A percentile compares a stretch with the other conserved stretches of the same genome.
phyloP scores from a whole-genome alignment of 2,329 filamentous ascomycete species.

The Alternaria sp. region DNA sequence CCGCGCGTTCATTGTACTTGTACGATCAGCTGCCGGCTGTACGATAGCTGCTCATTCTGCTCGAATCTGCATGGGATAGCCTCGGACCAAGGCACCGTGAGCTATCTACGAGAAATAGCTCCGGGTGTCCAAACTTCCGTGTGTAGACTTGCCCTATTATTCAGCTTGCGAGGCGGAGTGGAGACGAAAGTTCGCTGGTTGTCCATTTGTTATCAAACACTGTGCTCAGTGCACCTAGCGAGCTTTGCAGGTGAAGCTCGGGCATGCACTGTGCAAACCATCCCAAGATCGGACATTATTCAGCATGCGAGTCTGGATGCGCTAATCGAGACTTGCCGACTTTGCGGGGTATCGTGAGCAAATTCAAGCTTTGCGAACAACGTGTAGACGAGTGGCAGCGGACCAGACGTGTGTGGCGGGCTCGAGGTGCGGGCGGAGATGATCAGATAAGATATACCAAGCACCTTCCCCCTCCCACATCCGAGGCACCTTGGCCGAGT shows the following conservation, averaged over 20 bases:
- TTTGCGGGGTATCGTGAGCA: slow-evolving; percentile 2
- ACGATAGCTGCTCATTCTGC: not conserved
- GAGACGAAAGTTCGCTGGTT: not conserved
- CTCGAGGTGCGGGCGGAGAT: slow-evolving; percentile 24
- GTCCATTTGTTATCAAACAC: not conserved
- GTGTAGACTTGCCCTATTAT: not conserved
- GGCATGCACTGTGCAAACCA: not conserved
- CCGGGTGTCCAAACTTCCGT: not conserved
- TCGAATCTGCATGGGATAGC: not conserved
- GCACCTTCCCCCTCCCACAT: slow-evolving; percentile 18
- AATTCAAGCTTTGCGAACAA: slow-evolving; percentile 1
- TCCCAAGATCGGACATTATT: slow-evolving; percentile 6
- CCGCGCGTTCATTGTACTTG: slow-evolving; percentile 23
- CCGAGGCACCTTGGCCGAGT: slow-evolving; percentile 18
- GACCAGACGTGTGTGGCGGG: slow-evolving; percentile 1
- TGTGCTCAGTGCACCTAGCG: not conserved
- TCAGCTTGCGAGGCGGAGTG: not conserved
- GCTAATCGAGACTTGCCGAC: not conserved
- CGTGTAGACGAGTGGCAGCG: not conserved
- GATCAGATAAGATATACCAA: slow-evolving; percentile 38
- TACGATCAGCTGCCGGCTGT: slow-evolving; percentile 22
- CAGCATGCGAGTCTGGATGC: slow-evolving; percentile 2
- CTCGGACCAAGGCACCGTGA: not conserved
- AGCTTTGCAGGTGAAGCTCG: not conserved
- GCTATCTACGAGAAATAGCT: not conserved